Evolutionary conservation across 2,329 filamentous ascomycete genomes (phyloP), one percentile per base, ranked within the genome.

Genomic region (Apiospora arundinis): DNA sequence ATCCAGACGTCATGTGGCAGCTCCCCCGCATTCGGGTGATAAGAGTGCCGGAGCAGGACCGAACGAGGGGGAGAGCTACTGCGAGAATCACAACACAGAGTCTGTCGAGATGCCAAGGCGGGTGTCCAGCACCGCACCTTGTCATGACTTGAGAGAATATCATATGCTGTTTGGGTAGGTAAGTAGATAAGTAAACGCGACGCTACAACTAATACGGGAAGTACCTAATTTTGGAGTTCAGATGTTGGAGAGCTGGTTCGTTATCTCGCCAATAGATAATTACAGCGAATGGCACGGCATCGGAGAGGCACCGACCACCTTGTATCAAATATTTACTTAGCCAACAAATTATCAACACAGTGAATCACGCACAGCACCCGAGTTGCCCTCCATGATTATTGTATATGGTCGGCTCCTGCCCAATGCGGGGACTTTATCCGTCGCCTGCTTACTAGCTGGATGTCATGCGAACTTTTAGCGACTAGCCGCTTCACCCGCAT

Each of bases 1-100:
- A 40, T 63, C 56, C 56, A 40, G 28, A 63, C 56, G 28, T 40
- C 56, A 63, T 63, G 56, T 63, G 56, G 56, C 56, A 23, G 56
- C 8, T 63, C 56, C 56, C 56, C 56, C 56, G 56, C 56, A 63
- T 63, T 40, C 32, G 18, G 32, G 32, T 63, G 56, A 63, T 63
- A 63, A 63, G 56, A 40, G 18, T 14, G 56, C 56, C 56, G 32
- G 56, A 23, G 32, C 56, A 40, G 23, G 4, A 32, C 25, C 52
- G 23, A 14, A 32, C 7, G 52, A 14, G 25, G 25, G 25, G 49
- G 56, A 12, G 21, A 63, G 56, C 37, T 45, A 6, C 8, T 60
- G 11, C 25, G 12, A 56, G 4, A 28, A 28, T n/a, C n/a, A n/a
- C 32, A 32, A 32, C 32, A 4, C 9, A 40, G 45, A 46, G 52